phyloP scores from a whole-genome alignment of 169 alveolate genomes.

The Plasmodium coatneyi region DNA sequence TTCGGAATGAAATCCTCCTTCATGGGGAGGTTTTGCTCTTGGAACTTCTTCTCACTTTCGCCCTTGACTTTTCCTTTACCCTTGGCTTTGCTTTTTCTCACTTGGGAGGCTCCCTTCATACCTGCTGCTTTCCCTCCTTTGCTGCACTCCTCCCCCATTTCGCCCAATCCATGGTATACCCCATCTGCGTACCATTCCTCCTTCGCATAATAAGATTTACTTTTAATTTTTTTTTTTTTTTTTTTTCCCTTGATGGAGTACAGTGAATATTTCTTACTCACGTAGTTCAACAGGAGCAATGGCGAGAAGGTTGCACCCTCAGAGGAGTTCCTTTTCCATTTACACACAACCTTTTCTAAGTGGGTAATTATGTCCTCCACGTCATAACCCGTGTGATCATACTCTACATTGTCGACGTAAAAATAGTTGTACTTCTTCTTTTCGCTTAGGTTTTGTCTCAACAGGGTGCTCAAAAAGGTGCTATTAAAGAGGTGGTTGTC shows the following conservation, averaged over 20 bases:
- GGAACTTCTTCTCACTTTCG: not conserved
- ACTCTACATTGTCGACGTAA: conserved; percentile 17
- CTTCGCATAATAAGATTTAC: not conserved
- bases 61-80: not conserved
- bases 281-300: conserved; percentile 1
- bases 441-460: not conserved
- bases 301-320: not conserved
- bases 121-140: not conserved
- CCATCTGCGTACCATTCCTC: not conserved
- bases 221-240: conserved; percentile 22
- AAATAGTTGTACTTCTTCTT: conserved; percentile 41
- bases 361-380: conserved; percentile 14
- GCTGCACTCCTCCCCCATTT: not conserved
- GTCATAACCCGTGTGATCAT: conserved; percentile 34
- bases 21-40: not conserved
- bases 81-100: not conserved
- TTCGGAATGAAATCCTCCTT: not conserved
- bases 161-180: not conserved
- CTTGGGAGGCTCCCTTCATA: conserved; percentile 7
- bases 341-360: conserved; percentile 18
- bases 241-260: conserved; percentile 24
- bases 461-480: not conserved
- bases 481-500: conserved; percentile 12
- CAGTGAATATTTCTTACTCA: conserved; percentile 29
- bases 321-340: not conserved